These are phyloP conservation scores for Stagonosporopsis rhizophila DNA, from an alignment of 2,329 filamentous ascomycete genomes.

Conservation along the genomic window DNA sequence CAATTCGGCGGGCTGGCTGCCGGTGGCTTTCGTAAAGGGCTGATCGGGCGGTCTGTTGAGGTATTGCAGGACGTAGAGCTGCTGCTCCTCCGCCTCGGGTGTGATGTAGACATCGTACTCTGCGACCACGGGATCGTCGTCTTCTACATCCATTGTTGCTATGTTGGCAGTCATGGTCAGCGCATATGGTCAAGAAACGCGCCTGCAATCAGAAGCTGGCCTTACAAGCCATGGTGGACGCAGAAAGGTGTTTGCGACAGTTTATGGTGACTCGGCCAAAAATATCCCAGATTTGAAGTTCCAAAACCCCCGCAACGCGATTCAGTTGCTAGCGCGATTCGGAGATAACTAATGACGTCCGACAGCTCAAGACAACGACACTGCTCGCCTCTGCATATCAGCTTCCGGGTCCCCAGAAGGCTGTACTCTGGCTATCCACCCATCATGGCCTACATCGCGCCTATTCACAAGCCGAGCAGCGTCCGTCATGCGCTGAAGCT, in stretches of 20 bases:
- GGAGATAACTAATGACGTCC: conserved; percentile 44
- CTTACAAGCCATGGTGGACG: conserved; percentile 39
- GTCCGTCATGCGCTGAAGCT: conserved; percentile 87
- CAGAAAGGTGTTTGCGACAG: conserved; percentile 15
- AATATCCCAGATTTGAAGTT: conserved; percentile 27
- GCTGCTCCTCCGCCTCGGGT: conserved; percentile 65
- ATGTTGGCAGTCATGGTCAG: conserved; percentile 15
- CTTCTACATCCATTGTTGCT: conserved; percentile 42
- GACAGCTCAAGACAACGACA: conserved; percentile 18
- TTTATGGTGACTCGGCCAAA: conserved; percentile 14
- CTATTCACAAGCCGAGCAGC: conserved; percentile 91
- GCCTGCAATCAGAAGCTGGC: conserved; percentile 9
- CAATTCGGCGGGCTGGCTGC: conserved; percentile 69
- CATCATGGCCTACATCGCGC: conserved; percentile 89
- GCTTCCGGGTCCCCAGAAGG: not conserved
- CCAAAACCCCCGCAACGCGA: conserved; percentile 22
- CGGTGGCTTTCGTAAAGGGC: conserved; percentile 64
- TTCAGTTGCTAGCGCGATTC: conserved; percentile 19
- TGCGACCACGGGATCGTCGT: conserved; percentile 58
- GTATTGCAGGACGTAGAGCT: conserved; percentile 82
- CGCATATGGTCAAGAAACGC: not conserved
- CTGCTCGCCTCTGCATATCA: conserved; percentile 2
- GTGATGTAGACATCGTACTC: conserved; percentile 88
- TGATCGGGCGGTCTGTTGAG: conserved; percentile 75
- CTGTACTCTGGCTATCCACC: not conserved